phyloP scores from a whole-genome alignment of 768 basidiomycete genomes.

The Phylloporus arenicola region DNA sequence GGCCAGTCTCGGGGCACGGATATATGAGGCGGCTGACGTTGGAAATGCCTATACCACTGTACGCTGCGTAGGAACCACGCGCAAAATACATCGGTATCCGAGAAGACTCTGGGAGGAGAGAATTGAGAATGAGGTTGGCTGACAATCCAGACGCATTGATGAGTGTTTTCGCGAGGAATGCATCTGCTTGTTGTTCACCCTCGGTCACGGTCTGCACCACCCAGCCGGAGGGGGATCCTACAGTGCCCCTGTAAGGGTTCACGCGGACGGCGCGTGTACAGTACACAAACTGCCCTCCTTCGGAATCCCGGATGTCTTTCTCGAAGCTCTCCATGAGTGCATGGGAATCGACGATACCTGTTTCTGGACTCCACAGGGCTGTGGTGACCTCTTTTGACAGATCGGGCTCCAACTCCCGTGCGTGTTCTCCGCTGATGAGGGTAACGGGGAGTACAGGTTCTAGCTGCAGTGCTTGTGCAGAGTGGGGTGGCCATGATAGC shows the following conservation, averaged over 20 bases:
- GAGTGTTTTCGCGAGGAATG: constrained; percentile 66
- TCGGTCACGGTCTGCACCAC: constrained; percentile 75
- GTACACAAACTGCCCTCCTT: constrained; percentile 64
- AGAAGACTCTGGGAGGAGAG: constrained; percentile 50
- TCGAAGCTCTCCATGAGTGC: constrained; percentile 78
- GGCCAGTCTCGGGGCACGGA: constrained; percentile 73
- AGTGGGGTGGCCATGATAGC: constrained; percentile 48
- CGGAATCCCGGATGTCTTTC: constrained; percentile 69
- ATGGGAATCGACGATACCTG: constrained; percentile 90
- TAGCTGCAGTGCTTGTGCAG: constrained; percentile 17
- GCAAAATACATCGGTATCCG: constrained; percentile 76
- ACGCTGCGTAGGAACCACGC: constrained; percentile 83
- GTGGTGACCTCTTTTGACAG: constrained; percentile 63
- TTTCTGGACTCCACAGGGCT: constrained; percentile 79
- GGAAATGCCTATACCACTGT: constrained; percentile 71
- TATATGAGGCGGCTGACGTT: constrained; percentile 78
- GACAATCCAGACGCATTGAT: constrained; percentile 83
- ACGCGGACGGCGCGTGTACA: constrained; percentile 82
- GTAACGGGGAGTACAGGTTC: constrained; percentile 51
- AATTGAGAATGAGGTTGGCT: constrained; percentile 64
- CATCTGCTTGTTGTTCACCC: constrained; percentile 45
- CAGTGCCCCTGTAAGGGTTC: constrained; percentile 48
- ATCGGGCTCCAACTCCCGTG: constrained; percentile 75
- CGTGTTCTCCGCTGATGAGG: constrained; percentile 64
- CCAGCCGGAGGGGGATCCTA: constrained; percentile 56